These are phyloP conservation scores for Amanita subjunquillea DNA, from an alignment of 768 basidiomycete genomes.

Conservation along the genomic window DNA sequence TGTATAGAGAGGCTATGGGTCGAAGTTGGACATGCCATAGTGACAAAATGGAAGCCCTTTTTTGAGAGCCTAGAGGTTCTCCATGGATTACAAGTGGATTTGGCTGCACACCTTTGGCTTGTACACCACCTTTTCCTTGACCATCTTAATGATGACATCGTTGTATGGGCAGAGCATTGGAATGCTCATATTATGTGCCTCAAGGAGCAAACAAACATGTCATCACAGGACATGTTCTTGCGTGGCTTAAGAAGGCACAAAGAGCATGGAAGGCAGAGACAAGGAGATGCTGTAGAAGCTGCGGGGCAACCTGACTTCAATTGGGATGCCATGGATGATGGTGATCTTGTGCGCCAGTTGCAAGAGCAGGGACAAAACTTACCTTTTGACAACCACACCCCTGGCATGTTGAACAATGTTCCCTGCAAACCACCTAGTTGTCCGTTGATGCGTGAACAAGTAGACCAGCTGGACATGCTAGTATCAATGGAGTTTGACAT, in stretches of 20 bases:
- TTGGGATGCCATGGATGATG: slow-evolving; percentile 3
- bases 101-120: slow-evolving; percentile 26
- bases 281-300: background rate
- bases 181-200: slow-evolving; percentile 21
- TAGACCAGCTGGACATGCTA: background rate
- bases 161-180: slow-evolving; percentile 21
- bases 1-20: slow-evolving; percentile 29
- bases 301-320: slow-evolving; percentile 6
- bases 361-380: background rate
- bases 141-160: slow-evolving; percentile 16
- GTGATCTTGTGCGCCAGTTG: background rate
- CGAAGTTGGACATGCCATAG: slow-evolving; percentile 23
- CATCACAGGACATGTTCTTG: slow-evolving; percentile 21
- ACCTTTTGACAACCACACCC: background rate
- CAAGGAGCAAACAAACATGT: slow-evolving; percentile 11
- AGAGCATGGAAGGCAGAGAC: slow-evolving; percentile 4
- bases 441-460: background rate
- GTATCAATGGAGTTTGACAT: background rate
- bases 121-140: slow-evolving; percentile 26
- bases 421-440: background rate
- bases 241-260: slow-evolving; percentile 15
- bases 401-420: background rate
- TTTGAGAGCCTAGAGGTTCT: slow-evolving; percentile 22
- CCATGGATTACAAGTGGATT: slow-evolving; percentile 15
- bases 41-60: slow-evolving; percentile 27